A percentile compares a stretch with the other conserved stretches of the same genome.
Evolutionary conservation across 2,329 filamentous ascomycete species (phyloP).

Genomic region (Cercospora zeae-maydis): DNA sequence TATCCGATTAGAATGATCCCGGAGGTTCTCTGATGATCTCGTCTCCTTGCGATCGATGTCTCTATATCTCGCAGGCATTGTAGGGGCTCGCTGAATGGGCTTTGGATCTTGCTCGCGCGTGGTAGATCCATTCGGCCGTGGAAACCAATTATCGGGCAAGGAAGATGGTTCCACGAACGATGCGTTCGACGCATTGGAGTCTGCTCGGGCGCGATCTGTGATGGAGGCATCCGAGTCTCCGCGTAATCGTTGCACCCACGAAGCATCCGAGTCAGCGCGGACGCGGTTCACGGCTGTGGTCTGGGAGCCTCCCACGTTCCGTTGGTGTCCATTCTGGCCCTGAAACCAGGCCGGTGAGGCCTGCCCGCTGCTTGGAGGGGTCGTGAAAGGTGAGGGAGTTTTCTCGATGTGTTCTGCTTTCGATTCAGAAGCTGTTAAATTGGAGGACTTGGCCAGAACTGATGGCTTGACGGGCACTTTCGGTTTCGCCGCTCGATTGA

Average conservation of each 20-base stretch:
- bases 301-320: background rate
- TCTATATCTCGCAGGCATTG: conserved; percentile 29
- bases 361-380: conserved; percentile 71
- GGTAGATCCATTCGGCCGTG: conserved; percentile 20
- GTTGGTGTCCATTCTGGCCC: background rate
- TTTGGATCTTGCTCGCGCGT: conserved; percentile 15
- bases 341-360: conserved; percentile 39
- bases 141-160: conserved; percentile 24
- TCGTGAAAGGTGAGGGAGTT: conserved; percentile 74
- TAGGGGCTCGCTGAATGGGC: conserved; percentile 18
- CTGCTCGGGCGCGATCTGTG: conserved; percentile 24
- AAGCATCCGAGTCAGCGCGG: conserved; percentile 30
- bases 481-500: conserved; percentile 78
- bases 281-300: conserved; percentile 25
- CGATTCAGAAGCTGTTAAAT: conserved; percentile 39
- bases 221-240: conserved; percentile 31
- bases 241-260: conserved; percentile 27
- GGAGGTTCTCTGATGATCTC: conserved; percentile 23
- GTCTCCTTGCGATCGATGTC: conserved; percentile 12
- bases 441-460: conserved; percentile 24
- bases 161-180: conserved; percentile 33
- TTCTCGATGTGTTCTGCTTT: conserved; percentile 42
- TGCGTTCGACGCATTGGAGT: conserved; percentile 30
- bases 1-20: conserved; percentile 32
- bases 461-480: conserved; percentile 50